phyloP scores from a whole-genome alignment of 257 asterid genomes.

The Penstemon eatonii region DNA sequence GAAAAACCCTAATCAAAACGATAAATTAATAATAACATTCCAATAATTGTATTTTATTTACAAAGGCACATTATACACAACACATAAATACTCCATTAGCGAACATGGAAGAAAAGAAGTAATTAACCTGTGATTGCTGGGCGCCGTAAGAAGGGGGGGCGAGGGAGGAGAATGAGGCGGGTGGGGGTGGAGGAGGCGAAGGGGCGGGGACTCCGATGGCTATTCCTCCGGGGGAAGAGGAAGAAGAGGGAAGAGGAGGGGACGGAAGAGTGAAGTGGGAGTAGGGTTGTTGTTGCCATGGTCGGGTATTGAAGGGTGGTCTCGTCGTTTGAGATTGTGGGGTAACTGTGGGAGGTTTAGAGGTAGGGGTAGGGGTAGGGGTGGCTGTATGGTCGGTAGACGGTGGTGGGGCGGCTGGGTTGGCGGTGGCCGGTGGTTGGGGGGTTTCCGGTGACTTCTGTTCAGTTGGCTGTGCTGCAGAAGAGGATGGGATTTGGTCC shows the following conservation, averaged over 20 bases:
- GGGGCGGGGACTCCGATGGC: conserved; percentile 87
- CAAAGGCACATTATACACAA: background rate
- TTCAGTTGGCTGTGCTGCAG: no score
- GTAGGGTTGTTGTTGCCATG: conserved; percentile 54
- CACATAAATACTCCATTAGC: background rate
- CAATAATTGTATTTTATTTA: background rate
- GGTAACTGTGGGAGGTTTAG: conserved; percentile 27
- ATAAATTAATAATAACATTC: no score
- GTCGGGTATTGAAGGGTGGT: conserved; percentile 53
- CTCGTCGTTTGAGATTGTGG: conserved; percentile 48
- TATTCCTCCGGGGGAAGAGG: conserved; percentile 63
- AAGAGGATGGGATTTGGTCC: no score
- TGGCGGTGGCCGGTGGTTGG: conserved; percentile 34
- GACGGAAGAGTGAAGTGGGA: conserved; percentile 65
- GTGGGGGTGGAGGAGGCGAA: conserved; percentile 48
- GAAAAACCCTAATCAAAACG: background rate
- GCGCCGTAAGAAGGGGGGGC: conserved; percentile 50
- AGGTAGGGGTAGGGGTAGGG: conserved; percentile 33
- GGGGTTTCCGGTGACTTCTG: background rate
- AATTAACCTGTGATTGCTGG: conserved; percentile 65
- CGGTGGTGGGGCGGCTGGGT: conserved; percentile 36
- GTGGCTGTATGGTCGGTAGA: background rate
- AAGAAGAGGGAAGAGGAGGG: conserved; percentile 55
- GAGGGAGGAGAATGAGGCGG: conserved; percentile 62
- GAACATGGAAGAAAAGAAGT: background rate